Evolutionary conservation across 2,329 filamentous ascomycete species (phyloP).

Genomic region (Anthostomella pinea): DNA sequence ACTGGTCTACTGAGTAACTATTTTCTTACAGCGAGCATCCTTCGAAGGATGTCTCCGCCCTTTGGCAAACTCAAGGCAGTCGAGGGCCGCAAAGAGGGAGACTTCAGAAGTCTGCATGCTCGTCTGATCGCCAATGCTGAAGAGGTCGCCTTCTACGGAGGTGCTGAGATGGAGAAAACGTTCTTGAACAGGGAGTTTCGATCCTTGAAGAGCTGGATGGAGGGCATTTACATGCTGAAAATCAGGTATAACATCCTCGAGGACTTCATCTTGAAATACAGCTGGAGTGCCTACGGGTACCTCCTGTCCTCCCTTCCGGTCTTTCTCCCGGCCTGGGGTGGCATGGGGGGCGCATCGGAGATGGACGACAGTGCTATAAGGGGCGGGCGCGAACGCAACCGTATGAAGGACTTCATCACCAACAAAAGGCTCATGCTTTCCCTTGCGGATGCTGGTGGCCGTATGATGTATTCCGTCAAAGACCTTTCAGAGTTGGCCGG

Average conservation of each 20-base stretch:
- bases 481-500: slow-evolving; percentile 93
- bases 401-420: slow-evolving; percentile 98
- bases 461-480: slow-evolving; percentile 99
- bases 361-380: slow-evolving; percentile 50
- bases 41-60: slow-evolving; percentile 84
- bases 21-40: slow-evolving; percentile 85
- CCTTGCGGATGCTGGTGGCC: slow-evolving; percentile 88
- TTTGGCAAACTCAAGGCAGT: slow-evolving; percentile 97
- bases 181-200: slow-evolving; percentile 91
- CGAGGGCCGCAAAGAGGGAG: slow-evolving; percentile 90
- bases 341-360: slow-evolving; percentile 71
- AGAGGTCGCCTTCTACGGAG: slow-evolving; percentile 96
- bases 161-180: slow-evolving; percentile 89
- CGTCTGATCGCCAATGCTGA: slow-evolving; percentile 94
- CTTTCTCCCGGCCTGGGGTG: slow-evolving; percentile 92
- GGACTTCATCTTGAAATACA: slow-evolving; percentile 97
- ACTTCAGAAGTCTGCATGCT: slow-evolving; percentile 88
- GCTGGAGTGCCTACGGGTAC: slow-evolving; percentile 97
- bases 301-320: slow-evolving; percentile 88
- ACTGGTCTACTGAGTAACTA: slow-evolving; percentile 89
- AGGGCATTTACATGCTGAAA: slow-evolving; percentile 95
- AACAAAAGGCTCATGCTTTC: slow-evolving; percentile 99
- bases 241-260: slow-evolving; percentile 99
- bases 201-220: slow-evolving; percentile 94
- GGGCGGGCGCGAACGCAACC: slow-evolving; percentile 68